phyloP scores from a whole-genome alignment of 129 eudicot species.

The Tanacetum coccineum region DNA sequence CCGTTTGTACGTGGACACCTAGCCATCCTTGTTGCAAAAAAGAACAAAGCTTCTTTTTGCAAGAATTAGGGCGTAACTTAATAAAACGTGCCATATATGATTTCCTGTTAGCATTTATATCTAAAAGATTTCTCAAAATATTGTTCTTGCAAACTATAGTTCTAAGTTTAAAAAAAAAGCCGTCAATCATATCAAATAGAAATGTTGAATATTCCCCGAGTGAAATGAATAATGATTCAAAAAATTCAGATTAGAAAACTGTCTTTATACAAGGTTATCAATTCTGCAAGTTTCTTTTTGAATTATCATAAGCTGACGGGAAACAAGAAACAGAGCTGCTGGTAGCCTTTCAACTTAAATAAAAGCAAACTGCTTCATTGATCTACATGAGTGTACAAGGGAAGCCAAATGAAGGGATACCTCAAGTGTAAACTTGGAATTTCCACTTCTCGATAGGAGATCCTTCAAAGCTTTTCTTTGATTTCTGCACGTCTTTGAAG shows the following conservation, averaged over 20 bases:
- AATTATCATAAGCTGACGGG: background rate
- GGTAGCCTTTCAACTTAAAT: background rate
- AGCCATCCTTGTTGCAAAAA: background rate
- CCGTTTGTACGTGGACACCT: background rate
- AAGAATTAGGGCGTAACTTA: background rate
- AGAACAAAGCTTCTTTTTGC: background rate
- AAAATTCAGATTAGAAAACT: too few relatives aligned
- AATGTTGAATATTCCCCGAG: too few relatives aligned
- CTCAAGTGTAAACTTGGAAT: constrained; percentile 45
- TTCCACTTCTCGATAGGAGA: constrained; percentile 38
- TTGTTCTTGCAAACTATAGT: too few relatives aligned
- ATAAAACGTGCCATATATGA: background rate
- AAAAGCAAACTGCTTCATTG: background rate
- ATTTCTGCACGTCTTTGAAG: constrained; percentile 90
- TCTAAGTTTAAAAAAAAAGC: too few relatives aligned
- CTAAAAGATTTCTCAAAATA: too few relatives aligned
- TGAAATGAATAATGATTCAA: too few relatives aligned
- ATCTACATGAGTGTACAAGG: background rate
- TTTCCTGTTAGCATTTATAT: too few relatives aligned
- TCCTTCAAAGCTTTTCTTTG: constrained; percentile 64
- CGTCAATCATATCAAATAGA: too few relatives aligned
- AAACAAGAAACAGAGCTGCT: background rate
- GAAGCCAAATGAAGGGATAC: constrained; percentile 30
- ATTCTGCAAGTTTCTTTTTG: background rate
- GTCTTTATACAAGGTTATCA: background rate